phyloP scores from a whole-genome alignment of 352 stramenopile species.

The Globisporangium cylindrosporum region DNA sequence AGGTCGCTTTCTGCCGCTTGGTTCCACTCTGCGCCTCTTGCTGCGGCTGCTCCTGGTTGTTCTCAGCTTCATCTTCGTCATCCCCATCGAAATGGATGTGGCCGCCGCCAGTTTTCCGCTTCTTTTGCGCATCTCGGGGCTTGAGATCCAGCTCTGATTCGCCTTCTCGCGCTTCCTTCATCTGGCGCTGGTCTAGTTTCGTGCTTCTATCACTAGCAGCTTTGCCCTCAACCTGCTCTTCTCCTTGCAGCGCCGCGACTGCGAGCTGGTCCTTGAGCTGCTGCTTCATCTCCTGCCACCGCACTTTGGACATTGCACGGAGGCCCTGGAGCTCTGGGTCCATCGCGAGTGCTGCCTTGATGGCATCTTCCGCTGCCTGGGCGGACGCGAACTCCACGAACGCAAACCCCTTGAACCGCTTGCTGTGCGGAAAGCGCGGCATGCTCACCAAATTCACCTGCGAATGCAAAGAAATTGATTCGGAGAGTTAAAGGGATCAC shows the following conservation, averaged over 20 bases:
- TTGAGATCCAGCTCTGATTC: neutral
- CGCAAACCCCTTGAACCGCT: constrained; percentile 78
- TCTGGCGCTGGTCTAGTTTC: neutral
- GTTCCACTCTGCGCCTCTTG: neutral
- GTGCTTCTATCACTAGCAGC: neutral
- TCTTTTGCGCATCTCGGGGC: constrained; percentile 6
- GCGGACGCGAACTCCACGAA: constrained; percentile 72
- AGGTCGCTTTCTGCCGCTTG: constrained; percentile 8
- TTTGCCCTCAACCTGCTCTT: no score
- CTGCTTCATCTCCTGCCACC: constrained; percentile 62
- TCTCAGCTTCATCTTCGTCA: constrained; percentile 16
- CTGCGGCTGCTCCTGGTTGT: constrained; percentile 5
- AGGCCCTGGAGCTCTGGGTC: constrained; percentile 34
- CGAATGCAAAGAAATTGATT: neutral
- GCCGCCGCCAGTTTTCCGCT: constrained; percentile 20
- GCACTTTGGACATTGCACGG: constrained; percentile 52
- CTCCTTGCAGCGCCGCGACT: neutral
- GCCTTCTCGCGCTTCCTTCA: neutral
- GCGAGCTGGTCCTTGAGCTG: constrained; percentile 52
- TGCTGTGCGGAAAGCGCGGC: constrained; percentile 60
- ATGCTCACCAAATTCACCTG: constrained; percentile 73
- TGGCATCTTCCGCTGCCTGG: constrained; percentile 26
- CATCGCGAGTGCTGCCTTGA: constrained; percentile 19
- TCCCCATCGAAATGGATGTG: constrained; percentile 47
- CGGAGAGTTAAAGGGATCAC: neutral